Evolutionary conservation across 441 rosid genomes (phyloP).

Genomic region (Gossypium laxum): DNA sequence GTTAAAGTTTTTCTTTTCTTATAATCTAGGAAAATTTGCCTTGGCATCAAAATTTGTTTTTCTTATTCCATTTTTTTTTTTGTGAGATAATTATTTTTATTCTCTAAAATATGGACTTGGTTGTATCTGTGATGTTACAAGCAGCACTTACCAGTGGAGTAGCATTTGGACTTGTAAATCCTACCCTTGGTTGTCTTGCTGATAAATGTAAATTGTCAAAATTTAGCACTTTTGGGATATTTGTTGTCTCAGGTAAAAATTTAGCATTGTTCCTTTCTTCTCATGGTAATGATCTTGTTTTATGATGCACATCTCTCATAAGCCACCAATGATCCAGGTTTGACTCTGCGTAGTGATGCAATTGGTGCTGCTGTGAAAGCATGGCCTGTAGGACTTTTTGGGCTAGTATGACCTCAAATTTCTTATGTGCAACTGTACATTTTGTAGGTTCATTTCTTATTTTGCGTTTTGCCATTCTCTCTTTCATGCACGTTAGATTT

Average conservation of each 20-base stretch:
- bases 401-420: slow-evolving; percentile 71
- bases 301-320: slow-evolving; percentile 14
- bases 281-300: not conserved
- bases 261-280: slow-evolving; percentile 4
- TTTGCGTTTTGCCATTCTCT: not conserved
- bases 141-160: slow-evolving; percentile 85
- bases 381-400: slow-evolving; percentile 79
- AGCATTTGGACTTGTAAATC: slow-evolving; percentile 71
- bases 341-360: slow-evolving; percentile 70
- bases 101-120: slow-evolving; percentile 12
- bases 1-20: not conserved
- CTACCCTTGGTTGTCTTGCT: slow-evolving; percentile 75
- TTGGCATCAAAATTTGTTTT: not conserved
- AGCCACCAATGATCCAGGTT: slow-evolving; percentile 35
- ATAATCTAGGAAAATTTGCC: not conserved
- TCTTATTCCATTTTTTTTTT: not conserved
- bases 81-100: not conserved
- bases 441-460: slow-evolving; percentile 31
- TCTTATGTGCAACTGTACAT: slow-evolving; percentile 27
- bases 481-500: not conserved
- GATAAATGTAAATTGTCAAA: slow-evolving; percentile 61
- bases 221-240: slow-evolving; percentile 66
- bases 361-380: slow-evolving; percentile 69
- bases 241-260: slow-evolving; percentile 62
- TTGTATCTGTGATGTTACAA: slow-evolving; percentile 14